Base-by-base conservation (phyloP, 805 yeast genomes). In the Lachancea cidri region DNA sequence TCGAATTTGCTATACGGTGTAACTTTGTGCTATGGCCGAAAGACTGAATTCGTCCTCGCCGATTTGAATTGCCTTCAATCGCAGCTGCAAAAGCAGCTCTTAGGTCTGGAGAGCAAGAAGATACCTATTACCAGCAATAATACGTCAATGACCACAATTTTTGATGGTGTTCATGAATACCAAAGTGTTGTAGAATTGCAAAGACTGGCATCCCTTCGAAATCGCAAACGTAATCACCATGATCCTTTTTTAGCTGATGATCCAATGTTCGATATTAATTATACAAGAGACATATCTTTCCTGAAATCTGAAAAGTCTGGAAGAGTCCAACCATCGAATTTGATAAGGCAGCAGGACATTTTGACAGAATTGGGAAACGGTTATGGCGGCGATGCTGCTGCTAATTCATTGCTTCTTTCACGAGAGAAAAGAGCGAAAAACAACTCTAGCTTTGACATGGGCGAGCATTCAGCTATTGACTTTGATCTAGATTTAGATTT, bases 1-100 rank as follows among this genome's bases (percentile, higher is more conserved):
- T 57, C 64, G 0, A 57, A 50, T 30, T 37, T 62, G 11, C 30
- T 62, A 15, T 62, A 54, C 42, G 66, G 66, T 7, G 57, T 62
- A 2, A 48, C 63, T 5, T 41, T 62, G 3, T 62, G 66, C 34
- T 59, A 60, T 37, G 50, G 54, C 17, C 50, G 52, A 33, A 59
- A 62, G 37, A 54, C 62, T 2, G 63, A 57, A 19, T 62, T 49
- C 44, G 53, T 62, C 11, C 38, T 60, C 7, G 54, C 46, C 34
- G 66, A 62, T 38, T 35, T 61, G 18, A 48, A 38, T n/a, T 36
- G 38, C 18, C 36, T 58, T 8, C 35, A 54, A 24, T 40, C 45
- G 5, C 60, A 55, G 38, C 36, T 61, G 29, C 57, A 55, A 32
- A 41, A 46, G 25, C 46, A 41, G 29, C 41, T 36, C 29, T 25